Percentiles rank a stretch among this genome's conserved stretches.
These are phyloP conservation scores for Amyloporia xantha DNA, from an alignment of 768 basidiomycete species.

Conservation along the genomic window DNA sequence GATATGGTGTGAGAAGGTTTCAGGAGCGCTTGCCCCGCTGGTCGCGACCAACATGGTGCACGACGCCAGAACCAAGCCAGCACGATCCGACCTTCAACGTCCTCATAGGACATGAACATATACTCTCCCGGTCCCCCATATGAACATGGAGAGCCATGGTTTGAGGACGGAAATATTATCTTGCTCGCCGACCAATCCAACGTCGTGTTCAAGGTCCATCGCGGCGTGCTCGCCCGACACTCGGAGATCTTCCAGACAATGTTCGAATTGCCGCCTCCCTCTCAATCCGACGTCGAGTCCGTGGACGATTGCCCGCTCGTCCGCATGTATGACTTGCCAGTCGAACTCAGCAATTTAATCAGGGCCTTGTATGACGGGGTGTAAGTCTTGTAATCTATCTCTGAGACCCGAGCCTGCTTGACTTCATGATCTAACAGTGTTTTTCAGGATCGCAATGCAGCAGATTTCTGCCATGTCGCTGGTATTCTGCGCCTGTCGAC, in stretches of 20 bases:
- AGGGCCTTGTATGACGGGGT: slow-evolving; percentile 51
- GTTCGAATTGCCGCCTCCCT: slow-evolving; percentile 40
- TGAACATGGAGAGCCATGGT: slow-evolving; percentile 42
- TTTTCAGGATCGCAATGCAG: slow-evolving; percentile 32
- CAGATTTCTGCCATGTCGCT: slow-evolving; percentile 52
- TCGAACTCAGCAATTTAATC: slow-evolving; percentile 44
- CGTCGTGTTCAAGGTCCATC: slow-evolving; percentile 50
- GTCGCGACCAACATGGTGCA: too few species aligned
- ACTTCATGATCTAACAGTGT: neutral
- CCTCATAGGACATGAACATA: slow-evolving; percentile 1
- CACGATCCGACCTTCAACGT: neutral
- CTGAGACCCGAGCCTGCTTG: slow-evolving; percentile 5
- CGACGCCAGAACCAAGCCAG: neutral
- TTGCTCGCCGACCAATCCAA: slow-evolving; percentile 34
- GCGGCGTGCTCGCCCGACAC: slow-evolving; percentile 38
- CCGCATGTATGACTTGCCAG: slow-evolving; percentile 44
- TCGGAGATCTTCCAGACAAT: slow-evolving; percentile 52
- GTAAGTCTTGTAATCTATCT: slow-evolving; percentile 28
- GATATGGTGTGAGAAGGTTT: too few species aligned
- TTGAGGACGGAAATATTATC: slow-evolving; percentile 55
- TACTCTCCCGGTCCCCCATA: neutral
- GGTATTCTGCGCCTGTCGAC: slow-evolving; percentile 52
- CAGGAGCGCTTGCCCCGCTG: neutral
- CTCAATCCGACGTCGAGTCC: slow-evolving; percentile 23
- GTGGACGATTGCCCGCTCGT: slow-evolving; percentile 46